Conservation (phyloP, 2,329 filamentous ascomycete genomes). For the Macrophomina tecta region DNA sequence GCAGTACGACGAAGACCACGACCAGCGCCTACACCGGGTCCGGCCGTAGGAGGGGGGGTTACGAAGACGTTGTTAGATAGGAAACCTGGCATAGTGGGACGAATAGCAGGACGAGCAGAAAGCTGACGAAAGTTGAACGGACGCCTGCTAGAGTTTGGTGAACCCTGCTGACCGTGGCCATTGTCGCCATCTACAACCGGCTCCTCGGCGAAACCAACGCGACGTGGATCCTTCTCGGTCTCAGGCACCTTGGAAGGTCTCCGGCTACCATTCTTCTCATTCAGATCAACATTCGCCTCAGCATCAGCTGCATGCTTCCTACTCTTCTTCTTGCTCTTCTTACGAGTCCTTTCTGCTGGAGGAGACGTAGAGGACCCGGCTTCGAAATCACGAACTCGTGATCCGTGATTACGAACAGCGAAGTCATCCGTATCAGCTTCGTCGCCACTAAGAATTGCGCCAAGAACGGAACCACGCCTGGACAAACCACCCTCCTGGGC, state of each 20-base stretch:
- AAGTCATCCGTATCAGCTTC: constrained; percentile 60
- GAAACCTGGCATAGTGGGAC: constrained; percentile 59
- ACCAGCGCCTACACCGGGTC: constrained; percentile 40
- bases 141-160: constrained; percentile 44
- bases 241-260: not conserved
- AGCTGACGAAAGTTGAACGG: constrained; percentile 62
- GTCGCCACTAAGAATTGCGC: constrained; percentile 57
- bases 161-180: constrained; percentile 40
- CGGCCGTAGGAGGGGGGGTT: constrained; percentile 37
- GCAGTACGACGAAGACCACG: constrained; percentile 43
- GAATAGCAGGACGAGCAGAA: constrained; percentile 48
- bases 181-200: not conserved
- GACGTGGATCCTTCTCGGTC: constrained; percentile 34
- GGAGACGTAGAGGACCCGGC: constrained; percentile 42
- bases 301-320: constrained; percentile 41
- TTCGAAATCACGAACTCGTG: constrained; percentile 58
- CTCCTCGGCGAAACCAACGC: constrained; percentile 63
- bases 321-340: constrained; percentile 56
- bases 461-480: constrained; percentile 44
- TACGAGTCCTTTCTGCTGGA: constrained; percentile 46
- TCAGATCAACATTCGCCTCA: not conserved
- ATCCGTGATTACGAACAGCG: constrained; percentile 36
- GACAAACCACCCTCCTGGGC: constrained; percentile 34
- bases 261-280: not conserved
- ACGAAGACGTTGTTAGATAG: constrained; percentile 74